Evolutionary conservation across 176 grass and related monocot species (phyloP).

Genomic region (Poa pratensis): DNA sequence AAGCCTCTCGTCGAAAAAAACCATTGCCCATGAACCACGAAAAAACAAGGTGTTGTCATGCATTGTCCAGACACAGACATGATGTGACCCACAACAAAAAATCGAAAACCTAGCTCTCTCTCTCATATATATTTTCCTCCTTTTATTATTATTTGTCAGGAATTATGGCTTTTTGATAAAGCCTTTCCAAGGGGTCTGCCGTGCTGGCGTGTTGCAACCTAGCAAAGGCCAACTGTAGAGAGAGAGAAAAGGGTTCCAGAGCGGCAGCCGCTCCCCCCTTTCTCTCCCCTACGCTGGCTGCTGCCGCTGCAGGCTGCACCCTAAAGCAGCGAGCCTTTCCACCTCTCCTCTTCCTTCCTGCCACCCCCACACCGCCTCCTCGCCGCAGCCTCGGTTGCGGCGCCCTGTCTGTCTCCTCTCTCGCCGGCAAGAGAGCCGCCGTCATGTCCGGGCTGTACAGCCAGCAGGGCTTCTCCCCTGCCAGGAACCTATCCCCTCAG

Average conservation of each 20-base stretch:
- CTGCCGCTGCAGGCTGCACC: constrained; percentile 52
- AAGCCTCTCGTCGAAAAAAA: background rate
- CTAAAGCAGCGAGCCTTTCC: constrained; percentile 61
- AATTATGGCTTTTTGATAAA: constrained; percentile 24
- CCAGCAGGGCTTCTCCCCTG: constrained; percentile 79
- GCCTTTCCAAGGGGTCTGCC: background rate
- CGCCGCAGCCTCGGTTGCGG: constrained; percentile 36
- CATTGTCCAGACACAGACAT: background rate
- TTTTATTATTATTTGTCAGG: background rate
- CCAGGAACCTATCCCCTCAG: constrained; percentile 83
- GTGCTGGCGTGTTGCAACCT: constrained; percentile 37
- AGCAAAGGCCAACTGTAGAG: background rate
- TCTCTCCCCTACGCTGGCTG: constrained; percentile 33
- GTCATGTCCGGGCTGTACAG: constrained; percentile 88
- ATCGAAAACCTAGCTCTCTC: background rate
- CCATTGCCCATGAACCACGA: accelerated
- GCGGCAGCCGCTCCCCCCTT: constrained; percentile 43
- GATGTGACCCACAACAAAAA: constrained; percentile 19
- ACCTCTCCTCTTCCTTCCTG: constrained; percentile 59
- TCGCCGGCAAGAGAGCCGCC: constrained; percentile 25
- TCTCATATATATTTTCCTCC: background rate
- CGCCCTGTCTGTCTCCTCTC: background rate
- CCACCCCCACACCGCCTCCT: constrained; percentile 46
- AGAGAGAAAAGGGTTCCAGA: constrained; percentile 39
- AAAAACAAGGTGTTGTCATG: background rate